phyloP scores from a whole-genome alignment of 2,329 filamentous ascomycete species.

The Aaosphaeria arxii region DNA sequence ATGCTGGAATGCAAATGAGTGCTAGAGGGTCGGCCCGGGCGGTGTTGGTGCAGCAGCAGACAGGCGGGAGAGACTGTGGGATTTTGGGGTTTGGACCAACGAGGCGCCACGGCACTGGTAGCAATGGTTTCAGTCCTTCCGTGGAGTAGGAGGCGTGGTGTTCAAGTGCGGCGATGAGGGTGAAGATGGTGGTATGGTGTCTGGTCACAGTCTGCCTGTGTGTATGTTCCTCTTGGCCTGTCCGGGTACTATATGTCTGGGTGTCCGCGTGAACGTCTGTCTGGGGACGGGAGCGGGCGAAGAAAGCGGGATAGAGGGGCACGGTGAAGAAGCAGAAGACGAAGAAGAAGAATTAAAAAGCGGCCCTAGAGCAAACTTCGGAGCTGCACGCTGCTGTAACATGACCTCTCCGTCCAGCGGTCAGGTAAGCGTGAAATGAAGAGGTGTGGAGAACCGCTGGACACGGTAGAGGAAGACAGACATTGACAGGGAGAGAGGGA shows the following conservation, averaged over 20 bases:
- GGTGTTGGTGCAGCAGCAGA: slow-evolving; percentile 29
- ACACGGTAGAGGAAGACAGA: slow-evolving; percentile 11
- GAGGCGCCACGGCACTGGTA: too few species aligned
- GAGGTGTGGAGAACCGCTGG: slow-evolving; percentile 25
- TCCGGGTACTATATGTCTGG: too few species aligned
- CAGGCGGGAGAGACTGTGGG: too few species aligned
- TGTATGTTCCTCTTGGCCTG: too few species aligned
- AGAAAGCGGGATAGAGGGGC: slow-evolving; percentile 20
- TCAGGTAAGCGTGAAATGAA: slow-evolving; percentile 35
- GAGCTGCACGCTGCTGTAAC: slow-evolving; percentile 15
- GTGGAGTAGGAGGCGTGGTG: too few species aligned
- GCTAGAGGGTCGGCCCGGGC: slow-evolving; percentile 10
- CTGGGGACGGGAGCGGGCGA: neutral
- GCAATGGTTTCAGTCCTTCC: too few species aligned
- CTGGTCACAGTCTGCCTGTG: too few species aligned
- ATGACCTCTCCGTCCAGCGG: slow-evolving; percentile 31
- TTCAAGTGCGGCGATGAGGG: neutral
- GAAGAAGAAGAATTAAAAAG: too few species aligned
- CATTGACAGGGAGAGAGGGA: neutral
- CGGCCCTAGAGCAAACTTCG: slow-evolving; percentile 15
- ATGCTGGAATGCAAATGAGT: neutral
- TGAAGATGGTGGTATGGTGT: neutral
- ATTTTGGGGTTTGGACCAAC: too few species aligned
- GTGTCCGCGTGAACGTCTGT: neutral
- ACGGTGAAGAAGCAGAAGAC: slow-evolving; percentile 24